These are phyloP conservation scores for Mycena rebaudengoi DNA, from an alignment of 768 basidiomycete species.

Conservation along the genomic window DNA sequence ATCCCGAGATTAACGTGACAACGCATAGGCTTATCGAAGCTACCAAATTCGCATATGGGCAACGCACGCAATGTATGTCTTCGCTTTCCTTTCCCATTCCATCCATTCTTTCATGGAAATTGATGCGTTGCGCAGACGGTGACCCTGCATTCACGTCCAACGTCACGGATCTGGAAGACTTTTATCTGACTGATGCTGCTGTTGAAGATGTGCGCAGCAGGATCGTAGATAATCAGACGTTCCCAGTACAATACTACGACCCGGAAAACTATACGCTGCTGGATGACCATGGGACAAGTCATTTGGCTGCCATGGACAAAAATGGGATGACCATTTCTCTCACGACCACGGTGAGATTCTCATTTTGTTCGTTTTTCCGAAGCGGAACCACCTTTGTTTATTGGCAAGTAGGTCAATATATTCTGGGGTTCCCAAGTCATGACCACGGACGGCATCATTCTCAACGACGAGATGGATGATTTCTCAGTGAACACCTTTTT, in stretches of 20 bases:
- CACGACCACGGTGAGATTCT: conserved; percentile 31
- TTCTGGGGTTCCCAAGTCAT: conserved; percentile 37
- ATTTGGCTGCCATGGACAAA: conserved; percentile 45
- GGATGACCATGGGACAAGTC: conserved; percentile 45
- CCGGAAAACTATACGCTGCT: conserved; percentile 37
- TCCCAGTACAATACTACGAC: conserved; percentile 38
- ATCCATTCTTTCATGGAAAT: conserved; percentile 13
- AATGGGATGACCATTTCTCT: conserved; percentile 36
- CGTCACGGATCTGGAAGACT: conserved; percentile 42
- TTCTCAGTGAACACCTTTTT: conserved; percentile 21
- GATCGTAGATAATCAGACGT: conserved; percentile 39
- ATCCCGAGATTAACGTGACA: conserved; percentile 41
- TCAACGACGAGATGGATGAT: conserved; percentile 41
- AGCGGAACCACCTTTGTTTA: too few relatives aligned
- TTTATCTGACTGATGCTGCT: conserved; percentile 35
- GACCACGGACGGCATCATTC: conserved; percentile 35
- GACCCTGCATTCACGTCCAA: conserved; percentile 50
- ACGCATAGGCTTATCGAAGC: conserved; percentile 45
- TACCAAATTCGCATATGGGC: conserved; percentile 44
- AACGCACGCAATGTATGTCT: conserved; percentile 30
- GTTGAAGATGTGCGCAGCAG: conserved; percentile 34
- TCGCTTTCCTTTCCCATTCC: conserved; percentile 18
- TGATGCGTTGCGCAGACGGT: conserved; percentile 18
- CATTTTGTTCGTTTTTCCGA: not conserved
- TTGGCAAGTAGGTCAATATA: conserved; percentile 26